A percentile compares a stretch with the other conserved stretches of the same genome.
Evolutionary conservation across 2,329 filamentous ascomycete species (phyloP).

Genomic region (Claviceps fusiformis): DNA sequence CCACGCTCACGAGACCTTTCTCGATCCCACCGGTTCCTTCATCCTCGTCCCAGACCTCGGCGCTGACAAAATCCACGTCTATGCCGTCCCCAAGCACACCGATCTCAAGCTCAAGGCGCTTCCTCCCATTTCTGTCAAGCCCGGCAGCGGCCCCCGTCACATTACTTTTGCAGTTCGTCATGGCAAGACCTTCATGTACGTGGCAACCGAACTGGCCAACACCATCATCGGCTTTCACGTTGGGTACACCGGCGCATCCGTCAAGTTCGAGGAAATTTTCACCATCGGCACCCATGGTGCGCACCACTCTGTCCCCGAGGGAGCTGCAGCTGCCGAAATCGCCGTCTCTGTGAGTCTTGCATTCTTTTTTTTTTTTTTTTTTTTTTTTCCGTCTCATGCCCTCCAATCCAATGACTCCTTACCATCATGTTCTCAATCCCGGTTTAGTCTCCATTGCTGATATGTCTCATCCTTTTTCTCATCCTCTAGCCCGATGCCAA

Average conservation of each 20-base stretch:
- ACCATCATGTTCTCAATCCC: too few species aligned
- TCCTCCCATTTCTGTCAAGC: constrained; percentile 25
- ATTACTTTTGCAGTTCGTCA: constrained; percentile 38
- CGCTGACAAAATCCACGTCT: constrained; percentile 46
- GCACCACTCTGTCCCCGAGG: constrained; percentile 23
- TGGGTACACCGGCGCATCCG: constrained; percentile 29
- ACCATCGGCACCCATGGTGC: constrained; percentile 34
- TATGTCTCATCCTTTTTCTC: background rate
- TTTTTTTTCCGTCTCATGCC: constrained; percentile 11
- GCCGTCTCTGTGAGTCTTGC: constrained; percentile 36
- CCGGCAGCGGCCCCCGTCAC: constrained; percentile 53
- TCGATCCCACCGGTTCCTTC: constrained; percentile 52
- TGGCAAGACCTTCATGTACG: constrained; percentile 39
- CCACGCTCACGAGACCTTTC: constrained; percentile 50
- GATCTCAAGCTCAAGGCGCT: constrained; percentile 27
- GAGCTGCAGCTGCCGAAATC: constrained; percentile 41
- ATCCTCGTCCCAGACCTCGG: constrained; percentile 54
- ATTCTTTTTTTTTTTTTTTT: background rate
- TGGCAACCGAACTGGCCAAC: constrained; percentile 48
- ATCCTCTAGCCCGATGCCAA: constrained; percentile 38
- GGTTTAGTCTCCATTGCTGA: too few species aligned
- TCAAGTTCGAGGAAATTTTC: constrained; percentile 34
- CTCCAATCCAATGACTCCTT: too few species aligned
- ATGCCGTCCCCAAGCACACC: constrained; percentile 28
- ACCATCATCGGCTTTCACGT: constrained; percentile 43